A percentile compares a stretch with the other conserved stretches of the same genome.
Conservation (phyloP, 2,329 filamentous ascomycete genomes). For the Arthrobotrys conoides region DNA sequence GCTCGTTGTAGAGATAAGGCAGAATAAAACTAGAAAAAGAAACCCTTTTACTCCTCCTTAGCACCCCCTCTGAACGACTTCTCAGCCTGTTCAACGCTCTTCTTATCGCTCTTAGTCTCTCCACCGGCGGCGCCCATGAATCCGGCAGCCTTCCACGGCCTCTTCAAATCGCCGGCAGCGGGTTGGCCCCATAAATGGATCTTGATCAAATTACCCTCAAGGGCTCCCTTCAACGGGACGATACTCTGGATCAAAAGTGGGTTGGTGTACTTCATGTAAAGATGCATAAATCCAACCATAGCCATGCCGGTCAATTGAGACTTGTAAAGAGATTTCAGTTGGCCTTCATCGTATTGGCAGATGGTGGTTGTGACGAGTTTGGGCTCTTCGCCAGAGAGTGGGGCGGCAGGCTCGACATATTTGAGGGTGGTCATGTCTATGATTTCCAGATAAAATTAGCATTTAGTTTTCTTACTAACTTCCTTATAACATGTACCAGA, state of each 20-base stretch:
- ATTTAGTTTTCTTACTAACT: neutral
- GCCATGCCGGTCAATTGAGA: constrained; percentile 93
- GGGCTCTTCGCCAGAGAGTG: constrained; percentile 93
- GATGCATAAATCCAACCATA: constrained; percentile 99
- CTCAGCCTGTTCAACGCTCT: constrained; percentile 84
- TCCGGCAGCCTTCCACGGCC: constrained; percentile 91
- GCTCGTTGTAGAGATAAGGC: constrained; percentile 13
- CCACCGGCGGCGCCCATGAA: constrained; percentile 78
- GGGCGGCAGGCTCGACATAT: constrained; percentile 94
- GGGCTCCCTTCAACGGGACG: constrained; percentile 93
- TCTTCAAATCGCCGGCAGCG: constrained; percentile 89
- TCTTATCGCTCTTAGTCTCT: constrained; percentile 90
- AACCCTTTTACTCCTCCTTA: constrained; percentile 76
- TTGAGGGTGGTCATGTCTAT: constrained; percentile 96
- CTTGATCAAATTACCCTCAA: constrained; percentile 97
- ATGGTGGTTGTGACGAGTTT: constrained; percentile 97
- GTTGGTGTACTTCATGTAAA: constrained; percentile 99
- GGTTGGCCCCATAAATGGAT: constrained; percentile 91
- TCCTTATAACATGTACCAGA: no score
- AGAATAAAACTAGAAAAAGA: neutral
- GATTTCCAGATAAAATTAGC: neutral
- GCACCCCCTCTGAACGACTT: constrained; percentile 79
- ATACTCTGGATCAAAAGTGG: constrained; percentile 98
- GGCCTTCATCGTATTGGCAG: constrained; percentile 90
- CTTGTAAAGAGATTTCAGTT: constrained; percentile 88